Evolutionary conservation across 306 rosid species (phyloP), one percentile per base, ranked within the genome.

Genomic region (Lupinus albus): DNA sequence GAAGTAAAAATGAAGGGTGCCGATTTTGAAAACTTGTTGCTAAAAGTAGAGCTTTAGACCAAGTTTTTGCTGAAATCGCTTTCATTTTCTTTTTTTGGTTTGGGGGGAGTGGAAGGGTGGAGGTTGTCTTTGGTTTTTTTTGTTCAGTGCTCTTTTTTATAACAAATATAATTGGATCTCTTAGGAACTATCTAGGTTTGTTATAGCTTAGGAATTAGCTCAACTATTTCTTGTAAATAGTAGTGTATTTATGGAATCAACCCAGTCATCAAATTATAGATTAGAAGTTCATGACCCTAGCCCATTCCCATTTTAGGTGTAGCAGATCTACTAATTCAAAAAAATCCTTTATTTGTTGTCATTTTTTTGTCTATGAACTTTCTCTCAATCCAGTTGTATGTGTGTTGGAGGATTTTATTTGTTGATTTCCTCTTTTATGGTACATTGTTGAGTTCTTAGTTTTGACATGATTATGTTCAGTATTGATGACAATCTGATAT

Each of bases 1-100:
- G 47, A 1, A 38, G 2, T 11, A 21, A 49, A 68, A 53, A 17
- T 4, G 13, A 16, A 11, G 77, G 53, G 18, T 17, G 12, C 2
- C 6, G 57, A 30, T 28, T 15, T 62, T 63, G 25, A 5, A 15
- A 21, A 11, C 16, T 41, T 1, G 11, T 36, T 17, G 66, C 47
- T 75, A 4, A 58, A 58, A 33, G 9, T 66, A 20, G 46, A 7
- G 10, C 46, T 14, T 25, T 41, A 42, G 12, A 57, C 38, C 46
- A 21, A 62, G 39, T 57, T 13, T 46, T 41, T 46, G 13, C 48
- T 75, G 16, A 74, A 58, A 55, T 49, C 49, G 35, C 2, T 55
- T 30, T 2, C 2, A 3, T 30, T 6, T 55, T 5, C 7, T 21
- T 25, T 12, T 56, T 51, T 8, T 8, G 13, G 57, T 9, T 51